A percentile compares a stretch with the other conserved stretches of the same genome.
Evolutionary conservation across 2,329 filamentous ascomycete species (phyloP).

Genomic region (Colletotrichum sp.): DNA sequence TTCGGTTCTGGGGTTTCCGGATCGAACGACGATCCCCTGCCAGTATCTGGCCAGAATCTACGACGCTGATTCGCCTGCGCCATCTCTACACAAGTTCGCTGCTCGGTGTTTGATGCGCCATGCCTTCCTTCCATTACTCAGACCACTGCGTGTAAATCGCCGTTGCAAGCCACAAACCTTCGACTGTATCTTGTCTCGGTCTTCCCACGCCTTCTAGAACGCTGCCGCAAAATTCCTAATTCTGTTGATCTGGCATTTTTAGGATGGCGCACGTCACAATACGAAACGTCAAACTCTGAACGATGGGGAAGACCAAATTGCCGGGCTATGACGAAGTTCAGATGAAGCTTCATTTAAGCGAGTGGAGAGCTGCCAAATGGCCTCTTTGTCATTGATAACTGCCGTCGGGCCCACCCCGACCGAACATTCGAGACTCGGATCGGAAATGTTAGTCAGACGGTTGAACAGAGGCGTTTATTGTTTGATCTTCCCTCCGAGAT

Average conservation of each 20-base stretch:
- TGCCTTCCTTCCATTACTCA: neutral
- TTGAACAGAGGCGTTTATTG: neutral
- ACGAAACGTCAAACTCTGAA: neutral
- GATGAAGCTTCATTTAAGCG: neutral
- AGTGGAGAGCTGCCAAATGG: neutral
- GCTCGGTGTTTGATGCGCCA: neutral
- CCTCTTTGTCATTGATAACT: neutral
- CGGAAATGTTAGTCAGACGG: neutral
- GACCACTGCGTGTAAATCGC: neutral
- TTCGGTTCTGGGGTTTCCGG: neutral
- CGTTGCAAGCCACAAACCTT: neutral
- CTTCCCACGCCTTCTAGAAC: neutral
- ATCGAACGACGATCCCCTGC: neutral
- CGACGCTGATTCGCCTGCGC: neutral
- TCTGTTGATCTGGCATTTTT: neutral
- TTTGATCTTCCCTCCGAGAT: neutral
- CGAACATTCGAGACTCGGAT: neutral
- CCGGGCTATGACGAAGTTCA: neutral
- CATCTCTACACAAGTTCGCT: neutral
- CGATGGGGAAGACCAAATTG: neutral
- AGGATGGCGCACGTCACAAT: neutral
- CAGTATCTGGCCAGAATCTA: neutral
- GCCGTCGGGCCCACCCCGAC: neutral
- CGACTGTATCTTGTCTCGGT: neutral
- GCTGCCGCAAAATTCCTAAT: neutral